phyloP scores from a whole-genome alignment of 192 early-diverging fungal species.

The Coemansia sp. region DNA sequence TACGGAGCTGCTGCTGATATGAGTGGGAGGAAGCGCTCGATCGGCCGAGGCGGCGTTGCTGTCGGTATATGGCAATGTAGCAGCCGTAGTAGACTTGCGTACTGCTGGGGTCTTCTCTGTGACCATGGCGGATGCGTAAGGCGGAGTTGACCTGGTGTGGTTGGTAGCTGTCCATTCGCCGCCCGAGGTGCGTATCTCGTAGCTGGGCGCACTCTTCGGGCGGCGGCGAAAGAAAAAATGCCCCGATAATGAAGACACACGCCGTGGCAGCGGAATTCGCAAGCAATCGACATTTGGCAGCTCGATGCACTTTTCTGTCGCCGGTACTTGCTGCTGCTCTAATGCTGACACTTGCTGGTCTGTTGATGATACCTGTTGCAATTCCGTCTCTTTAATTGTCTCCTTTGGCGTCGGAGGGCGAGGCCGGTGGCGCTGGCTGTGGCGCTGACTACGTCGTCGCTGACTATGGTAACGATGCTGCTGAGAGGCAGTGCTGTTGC shows the following conservation, averaged over 20 bases:
- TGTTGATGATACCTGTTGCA: background rate
- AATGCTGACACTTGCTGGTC: background rate
- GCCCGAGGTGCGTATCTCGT: slow-evolving; percentile 10
- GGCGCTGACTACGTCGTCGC: background rate
- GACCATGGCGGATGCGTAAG: background rate
- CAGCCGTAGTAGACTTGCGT: slow-evolving; percentile 12
- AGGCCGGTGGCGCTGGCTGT: background rate
- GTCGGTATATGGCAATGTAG: slow-evolving; percentile 15
- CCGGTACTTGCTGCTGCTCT: background rate
- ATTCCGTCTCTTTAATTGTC: background rate
- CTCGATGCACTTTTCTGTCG: background rate
- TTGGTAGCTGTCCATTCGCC: slow-evolving; percentile 9
- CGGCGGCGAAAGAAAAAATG: slow-evolving; percentile 29
- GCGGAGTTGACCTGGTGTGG: background rate
- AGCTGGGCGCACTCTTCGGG: slow-evolving; percentile 12
- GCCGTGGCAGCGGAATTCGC: background rate
- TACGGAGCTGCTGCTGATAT: slow-evolving; percentile 5
- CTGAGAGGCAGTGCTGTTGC: slow-evolving; percentile 15
- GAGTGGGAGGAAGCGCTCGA: background rate
- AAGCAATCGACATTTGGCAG: background rate
- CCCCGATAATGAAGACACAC: background rate
- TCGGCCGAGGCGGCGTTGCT: background rate
- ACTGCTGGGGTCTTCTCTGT: background rate
- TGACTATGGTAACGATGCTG: slow-evolving; percentile 13
- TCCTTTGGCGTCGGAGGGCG: background rate